Evolutionary conservation across 495 filamentous ascomycete genomes (phyloP).

Genomic region (Tuber brumale): DNA sequence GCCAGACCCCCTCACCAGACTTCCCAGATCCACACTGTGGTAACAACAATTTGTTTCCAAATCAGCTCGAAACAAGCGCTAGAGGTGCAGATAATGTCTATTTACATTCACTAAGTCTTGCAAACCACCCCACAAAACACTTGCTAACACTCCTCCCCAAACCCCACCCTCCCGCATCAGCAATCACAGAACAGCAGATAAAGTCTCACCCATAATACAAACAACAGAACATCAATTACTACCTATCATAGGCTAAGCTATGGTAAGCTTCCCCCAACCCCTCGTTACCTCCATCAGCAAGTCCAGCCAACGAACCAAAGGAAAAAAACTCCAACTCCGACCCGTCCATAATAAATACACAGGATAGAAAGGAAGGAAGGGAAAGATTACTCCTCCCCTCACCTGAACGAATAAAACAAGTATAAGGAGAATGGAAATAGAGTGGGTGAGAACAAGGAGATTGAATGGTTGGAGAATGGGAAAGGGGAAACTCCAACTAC

Average conservation of each 20-base stretch:
- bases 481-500: neutral
- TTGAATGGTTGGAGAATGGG: neutral
- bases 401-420: neutral
- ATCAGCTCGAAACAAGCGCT: neutral
- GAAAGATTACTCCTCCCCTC: neutral
- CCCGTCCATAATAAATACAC: neutral
- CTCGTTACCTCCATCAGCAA: neutral
- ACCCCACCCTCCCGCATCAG: neutral
- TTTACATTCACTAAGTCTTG: neutral
- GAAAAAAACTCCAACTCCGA: slow-evolving; percentile 1
- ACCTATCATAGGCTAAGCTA: neutral
- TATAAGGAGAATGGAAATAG: neutral
- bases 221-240: neutral
- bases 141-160: neutral
- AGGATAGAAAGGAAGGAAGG: neutral
- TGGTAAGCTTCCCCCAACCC: neutral
- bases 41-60: neutral
- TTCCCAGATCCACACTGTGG: neutral
- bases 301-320: neutral
- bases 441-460: neutral
- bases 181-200: neutral
- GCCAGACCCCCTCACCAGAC: neutral
- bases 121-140: neutral
- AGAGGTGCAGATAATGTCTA: neutral
- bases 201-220: neutral